Base-by-base conservation (phyloP, 2,329 filamentous ascomycete species). In the Blastomyces gilchristii region DNA sequence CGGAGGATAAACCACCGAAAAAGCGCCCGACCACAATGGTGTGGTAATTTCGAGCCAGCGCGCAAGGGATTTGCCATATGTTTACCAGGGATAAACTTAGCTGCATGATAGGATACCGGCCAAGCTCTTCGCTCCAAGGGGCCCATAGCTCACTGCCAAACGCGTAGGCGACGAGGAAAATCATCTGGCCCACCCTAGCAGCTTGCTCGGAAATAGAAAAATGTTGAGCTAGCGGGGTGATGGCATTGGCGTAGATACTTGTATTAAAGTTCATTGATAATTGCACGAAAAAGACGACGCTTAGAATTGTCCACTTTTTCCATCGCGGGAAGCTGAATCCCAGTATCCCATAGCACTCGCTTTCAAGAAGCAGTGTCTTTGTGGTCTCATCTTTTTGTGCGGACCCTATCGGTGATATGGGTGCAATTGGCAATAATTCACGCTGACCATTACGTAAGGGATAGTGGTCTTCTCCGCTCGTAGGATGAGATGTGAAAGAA, bases 131-230 rank as follows among this genome's bases (percentile, higher is more conserved):
- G 31, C 85, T 89, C 87, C 89, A 94, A 0, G 90, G 90, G 0
- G 90, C 90, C 90, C 90, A 94, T 0, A 93, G 81, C 75, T 94
- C 90, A 71, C 90, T 93, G 22, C 90, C 90, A 71, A 94, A 91
- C 43, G 88, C 89, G 72, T 94, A 94, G 3, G 86, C 77, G 62
- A 94, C 79, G 28, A 94, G 78, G 74, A 92, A 94, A 66, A 89
- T 83, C 76, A 88, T 87, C 66, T 89, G 88, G 66, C 89, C 89
- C 54, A 85, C 80, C 62, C 88, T 82, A 2, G 87, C 88, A 9
- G 83, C 84, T 72, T 89, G 87, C 16, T 79, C 78, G 62, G 84
- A 86, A 65, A 93, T 85, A 53, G 75, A 68, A 68, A 90, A 93
- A 64, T 90, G 81, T 14, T 84, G 76, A 0, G 82, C 75, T 63